Conservation (phyloP, 2,329 filamentous ascomycete genomes). For the Talaromyces sp. region DNA sequence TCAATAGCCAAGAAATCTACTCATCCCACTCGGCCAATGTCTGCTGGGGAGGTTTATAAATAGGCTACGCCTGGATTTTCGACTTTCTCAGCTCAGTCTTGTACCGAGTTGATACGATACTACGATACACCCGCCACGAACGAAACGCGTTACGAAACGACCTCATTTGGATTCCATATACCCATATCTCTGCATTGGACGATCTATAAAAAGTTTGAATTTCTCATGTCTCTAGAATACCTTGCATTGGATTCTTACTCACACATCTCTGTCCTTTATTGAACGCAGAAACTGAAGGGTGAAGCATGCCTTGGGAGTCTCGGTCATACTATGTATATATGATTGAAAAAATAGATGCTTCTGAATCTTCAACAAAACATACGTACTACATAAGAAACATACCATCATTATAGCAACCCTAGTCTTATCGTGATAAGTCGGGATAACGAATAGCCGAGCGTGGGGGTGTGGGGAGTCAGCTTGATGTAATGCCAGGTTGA, state of each 20-base stretch:
- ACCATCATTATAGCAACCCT: neutral
- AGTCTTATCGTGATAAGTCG: neutral
- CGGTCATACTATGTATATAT: neutral
- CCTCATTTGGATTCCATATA: neutral
- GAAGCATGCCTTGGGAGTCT: neutral
- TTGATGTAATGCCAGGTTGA: neutral
- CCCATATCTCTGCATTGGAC: neutral
- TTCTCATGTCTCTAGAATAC: neutral
- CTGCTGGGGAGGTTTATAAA: neutral
- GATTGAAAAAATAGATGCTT: neutral
- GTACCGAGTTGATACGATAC: neutral
- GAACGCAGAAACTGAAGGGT: neutral
- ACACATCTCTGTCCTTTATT: neutral
- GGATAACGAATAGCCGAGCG: neutral
- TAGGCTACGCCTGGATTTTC: neutral
- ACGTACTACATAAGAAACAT: no score
- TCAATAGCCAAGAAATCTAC: constrained; percentile 12
- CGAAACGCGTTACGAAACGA: constrained; percentile 1
- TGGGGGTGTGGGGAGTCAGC: neutral
- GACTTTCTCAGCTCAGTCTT: neutral
- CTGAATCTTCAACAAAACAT: no score
- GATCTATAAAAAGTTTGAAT: neutral
- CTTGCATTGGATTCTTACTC: neutral
- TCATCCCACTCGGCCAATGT: neutral
- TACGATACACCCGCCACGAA: neutral